These are phyloP conservation scores for Eragrostis tef DNA, from an alignment of 202 grass and related monocot species.

Conservation along the genomic window DNA sequence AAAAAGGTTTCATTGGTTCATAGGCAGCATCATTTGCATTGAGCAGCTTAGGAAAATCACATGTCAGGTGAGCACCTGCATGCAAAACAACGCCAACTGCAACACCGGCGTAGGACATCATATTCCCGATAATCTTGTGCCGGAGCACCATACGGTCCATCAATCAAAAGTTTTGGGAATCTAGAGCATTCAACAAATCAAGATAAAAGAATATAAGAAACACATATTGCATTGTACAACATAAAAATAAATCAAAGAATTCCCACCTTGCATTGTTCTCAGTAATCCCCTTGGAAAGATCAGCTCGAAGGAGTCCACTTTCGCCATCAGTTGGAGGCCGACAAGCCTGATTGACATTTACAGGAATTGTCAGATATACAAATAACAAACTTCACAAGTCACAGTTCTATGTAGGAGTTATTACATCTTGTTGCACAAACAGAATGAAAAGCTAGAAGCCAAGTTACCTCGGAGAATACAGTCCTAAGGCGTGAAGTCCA, in stretches of 20 bases:
- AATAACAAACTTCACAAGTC: not conserved
- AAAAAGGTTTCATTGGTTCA: constrained; percentile 74
- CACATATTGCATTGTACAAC: not conserved
- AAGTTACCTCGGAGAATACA: constrained; percentile 80
- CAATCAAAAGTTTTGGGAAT: constrained; percentile 82
- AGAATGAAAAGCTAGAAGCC: not conserved
- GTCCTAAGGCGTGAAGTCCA: constrained; percentile 83
- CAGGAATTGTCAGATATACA: constrained; percentile 7
- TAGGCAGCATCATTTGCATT: constrained; percentile 62
- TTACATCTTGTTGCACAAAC: not conserved
- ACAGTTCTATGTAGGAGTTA: too few relatives aligned
- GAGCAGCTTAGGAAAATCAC: constrained; percentile 78
- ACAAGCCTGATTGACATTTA: constrained; percentile 66
- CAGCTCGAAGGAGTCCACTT: constrained; percentile 81
- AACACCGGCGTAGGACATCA: constrained; percentile 76
- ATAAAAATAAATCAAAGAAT: constrained; percentile 36
- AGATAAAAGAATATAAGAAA: not conserved
- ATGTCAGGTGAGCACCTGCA: constrained; percentile 71
- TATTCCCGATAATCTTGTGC: constrained; percentile 92
- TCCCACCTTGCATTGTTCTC: constrained; percentile 54
- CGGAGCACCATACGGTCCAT: constrained; percentile 92
- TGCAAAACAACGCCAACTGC: constrained; percentile 74
- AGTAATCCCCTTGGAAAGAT: constrained; percentile 58
- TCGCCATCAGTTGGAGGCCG: constrained; percentile 59
- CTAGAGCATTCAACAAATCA: constrained; percentile 42